phyloP scores from a whole-genome alignment of 208 protist species.

The Wallacemonas sp. region DNA sequence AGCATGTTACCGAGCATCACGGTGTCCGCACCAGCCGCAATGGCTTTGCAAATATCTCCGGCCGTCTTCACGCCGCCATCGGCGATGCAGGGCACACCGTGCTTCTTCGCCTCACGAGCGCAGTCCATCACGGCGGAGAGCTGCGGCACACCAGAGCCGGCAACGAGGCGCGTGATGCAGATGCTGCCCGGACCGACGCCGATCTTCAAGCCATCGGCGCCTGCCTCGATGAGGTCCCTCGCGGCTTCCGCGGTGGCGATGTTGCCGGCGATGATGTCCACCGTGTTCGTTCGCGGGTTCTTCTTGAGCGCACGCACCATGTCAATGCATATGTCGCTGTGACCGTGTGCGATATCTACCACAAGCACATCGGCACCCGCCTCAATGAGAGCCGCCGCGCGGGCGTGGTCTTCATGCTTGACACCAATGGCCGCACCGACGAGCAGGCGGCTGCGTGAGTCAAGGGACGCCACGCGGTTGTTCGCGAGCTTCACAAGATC shows the following conservation, averaged over 20 bases:
- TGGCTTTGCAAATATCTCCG: slow-evolving; percentile 89
- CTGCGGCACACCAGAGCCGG: slow-evolving; percentile 85
- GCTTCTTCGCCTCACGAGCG: slow-evolving; percentile 51
- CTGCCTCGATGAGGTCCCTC: slow-evolving; percentile 83
- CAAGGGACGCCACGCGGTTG: slow-evolving; percentile 72
- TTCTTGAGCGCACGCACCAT: slow-evolving; percentile 80
- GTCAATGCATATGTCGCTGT: slow-evolving; percentile 84
- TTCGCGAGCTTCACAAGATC: slow-evolving; percentile 82
- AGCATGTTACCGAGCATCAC: slow-evolving; percentile 92
- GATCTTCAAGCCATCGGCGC: slow-evolving; percentile 91
- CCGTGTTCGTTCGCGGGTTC: slow-evolving; percentile 49
- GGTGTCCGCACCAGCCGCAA: slow-evolving; percentile 84
- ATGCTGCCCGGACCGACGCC: slow-evolving; percentile 88
- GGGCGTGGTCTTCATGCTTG: slow-evolving; percentile 72
- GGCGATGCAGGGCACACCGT: slow-evolving; percentile 85
- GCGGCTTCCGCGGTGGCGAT: slow-evolving; percentile 83
- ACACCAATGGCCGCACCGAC: slow-evolving; percentile 87
- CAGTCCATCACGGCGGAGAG: slow-evolving; percentile 83
- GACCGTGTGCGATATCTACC: slow-evolving; percentile 92
- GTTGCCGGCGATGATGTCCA: slow-evolving; percentile 90
- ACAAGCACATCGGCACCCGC: slow-evolving; percentile 83
- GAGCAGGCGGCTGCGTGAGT: slow-evolving; percentile 71
- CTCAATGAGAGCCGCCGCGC: slow-evolving; percentile 64
- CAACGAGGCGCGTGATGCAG: slow-evolving; percentile 89
- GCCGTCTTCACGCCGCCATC: slow-evolving; percentile 85